A percentile compares a stretch with the other conserved stretches of the same genome.
phyloP scores from a whole-genome alignment of 352 stramenopile species.

The Pythium dissimile region DNA sequence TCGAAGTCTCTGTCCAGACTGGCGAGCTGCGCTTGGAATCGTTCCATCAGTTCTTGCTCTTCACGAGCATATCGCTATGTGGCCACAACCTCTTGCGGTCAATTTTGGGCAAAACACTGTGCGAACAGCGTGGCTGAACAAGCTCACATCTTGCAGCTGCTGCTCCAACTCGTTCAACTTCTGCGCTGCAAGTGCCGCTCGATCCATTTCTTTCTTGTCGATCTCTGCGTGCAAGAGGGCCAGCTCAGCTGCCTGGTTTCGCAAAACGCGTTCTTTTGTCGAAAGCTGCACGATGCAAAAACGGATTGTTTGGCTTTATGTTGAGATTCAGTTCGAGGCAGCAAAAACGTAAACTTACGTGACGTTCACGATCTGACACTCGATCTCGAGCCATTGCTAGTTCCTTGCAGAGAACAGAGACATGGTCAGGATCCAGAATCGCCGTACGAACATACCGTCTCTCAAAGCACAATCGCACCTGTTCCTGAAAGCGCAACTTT shows the following conservation, averaged over 20 bases:
- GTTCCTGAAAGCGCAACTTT: conserved; percentile 26
- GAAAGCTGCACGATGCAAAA: conserved; percentile 19
- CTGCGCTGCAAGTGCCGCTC: neutral
- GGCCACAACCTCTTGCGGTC: neutral
- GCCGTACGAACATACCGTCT: too few relatives aligned
- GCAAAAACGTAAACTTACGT: conserved; percentile 22
- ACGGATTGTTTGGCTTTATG: neutral
- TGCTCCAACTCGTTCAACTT: conserved; percentile 8
- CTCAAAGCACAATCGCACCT: too few relatives aligned
- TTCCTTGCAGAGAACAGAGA: conserved; percentile 10
- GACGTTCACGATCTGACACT: conserved; percentile 26
- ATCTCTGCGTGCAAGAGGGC: conserved; percentile 18
- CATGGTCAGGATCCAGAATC: neutral
- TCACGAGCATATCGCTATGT: neutral
- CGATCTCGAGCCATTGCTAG: conserved; percentile 11
- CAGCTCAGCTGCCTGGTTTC: conserved; percentile 38
- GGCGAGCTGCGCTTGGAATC: conserved; percentile 11
- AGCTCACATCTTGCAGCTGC: conserved; percentile 4
- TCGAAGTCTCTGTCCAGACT: neutral
- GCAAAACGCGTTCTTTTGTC: conserved; percentile 42
- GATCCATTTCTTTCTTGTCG: neutral
- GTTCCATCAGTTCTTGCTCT: neutral
- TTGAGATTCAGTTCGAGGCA: too few relatives aligned
- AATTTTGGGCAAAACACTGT: too few relatives aligned
- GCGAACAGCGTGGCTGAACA: too few relatives aligned